Evolutionary conservation across 768 basidiomycete genomes (phyloP).

Genomic region (Hygrophorus pudorinus): DNA sequence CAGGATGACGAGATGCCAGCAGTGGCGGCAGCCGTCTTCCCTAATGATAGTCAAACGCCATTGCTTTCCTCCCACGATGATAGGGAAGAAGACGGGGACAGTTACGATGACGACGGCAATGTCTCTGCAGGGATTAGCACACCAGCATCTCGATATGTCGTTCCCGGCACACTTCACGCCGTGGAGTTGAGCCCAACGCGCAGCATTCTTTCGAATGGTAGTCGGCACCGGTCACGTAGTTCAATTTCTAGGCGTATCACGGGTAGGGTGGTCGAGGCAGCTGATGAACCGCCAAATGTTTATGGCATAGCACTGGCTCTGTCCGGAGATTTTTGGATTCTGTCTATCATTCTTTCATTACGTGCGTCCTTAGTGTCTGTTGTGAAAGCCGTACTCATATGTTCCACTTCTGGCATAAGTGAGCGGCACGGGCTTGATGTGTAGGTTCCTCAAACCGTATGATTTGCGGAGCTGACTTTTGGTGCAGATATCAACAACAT

Average conservation of each 20-base stretch:
- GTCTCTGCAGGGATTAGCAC: background rate
- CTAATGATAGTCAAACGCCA: constrained; percentile 6
- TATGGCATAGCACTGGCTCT: constrained; percentile 14
- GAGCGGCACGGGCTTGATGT: constrained; percentile 71
- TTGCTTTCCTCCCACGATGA: constrained; percentile 5
- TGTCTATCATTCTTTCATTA: constrained; percentile 41
- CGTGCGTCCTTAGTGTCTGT: constrained; percentile 31
- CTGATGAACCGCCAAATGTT: constrained; percentile 12
- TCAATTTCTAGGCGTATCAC: background rate
- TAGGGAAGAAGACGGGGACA: background rate
- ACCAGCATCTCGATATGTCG: too few relatives aligned
- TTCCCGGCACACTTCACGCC: too few relatives aligned
- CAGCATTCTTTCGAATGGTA: background rate
- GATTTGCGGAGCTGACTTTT: background rate
- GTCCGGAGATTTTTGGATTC: constrained; percentile 18
- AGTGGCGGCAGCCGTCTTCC: constrained; percentile 11
- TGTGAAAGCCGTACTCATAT: background rate
- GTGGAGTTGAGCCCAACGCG: background rate
- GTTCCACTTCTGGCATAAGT: constrained; percentile 25
- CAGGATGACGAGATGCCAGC: constrained; percentile 9
- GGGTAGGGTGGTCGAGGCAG: too few relatives aligned
- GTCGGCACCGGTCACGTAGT: background rate
- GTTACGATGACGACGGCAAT: background rate
- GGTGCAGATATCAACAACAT: constrained; percentile 68
- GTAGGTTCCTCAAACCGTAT: constrained; percentile 23